Conservation (phyloP, 2,329 filamentous ascomycete species). For the Nigrospora oryzae region DNA sequence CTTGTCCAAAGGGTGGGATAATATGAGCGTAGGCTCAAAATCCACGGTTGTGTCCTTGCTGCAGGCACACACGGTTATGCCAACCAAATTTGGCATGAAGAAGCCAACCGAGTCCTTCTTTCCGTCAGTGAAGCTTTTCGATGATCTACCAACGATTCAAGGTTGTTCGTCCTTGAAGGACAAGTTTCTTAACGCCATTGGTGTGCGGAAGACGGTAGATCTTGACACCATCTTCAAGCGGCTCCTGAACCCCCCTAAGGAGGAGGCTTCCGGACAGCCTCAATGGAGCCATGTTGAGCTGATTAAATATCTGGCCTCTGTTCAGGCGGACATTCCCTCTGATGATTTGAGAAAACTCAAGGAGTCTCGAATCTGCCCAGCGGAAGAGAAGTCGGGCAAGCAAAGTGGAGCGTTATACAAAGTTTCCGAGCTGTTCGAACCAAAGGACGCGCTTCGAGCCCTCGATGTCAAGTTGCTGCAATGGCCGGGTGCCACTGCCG, state of each 20-base stretch:
- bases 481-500: constrained; percentile 62
- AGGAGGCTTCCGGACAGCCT: constrained; percentile 41
- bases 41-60: constrained; percentile 57
- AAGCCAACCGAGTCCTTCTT: constrained; percentile 85
- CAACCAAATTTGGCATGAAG: constrained; percentile 85
- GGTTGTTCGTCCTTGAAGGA: constrained; percentile 77
- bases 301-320: constrained; percentile 88
- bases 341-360: constrained; percentile 74
- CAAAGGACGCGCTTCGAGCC: constrained; percentile 59
- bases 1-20: constrained; percentile 85
- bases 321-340: constrained; percentile 76
- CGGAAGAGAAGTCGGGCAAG: constrained; percentile 53
- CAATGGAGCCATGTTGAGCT: constrained; percentile 92
- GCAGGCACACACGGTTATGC: constrained; percentile 65
- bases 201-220: constrained; percentile 92
- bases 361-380: constrained; percentile 73
- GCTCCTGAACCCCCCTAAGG: constrained; percentile 55
- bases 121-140: constrained; percentile 85
- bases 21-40: constrained; percentile 59
- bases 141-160: constrained; percentile 78
- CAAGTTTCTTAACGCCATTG: constrained; percentile 74
- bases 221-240: constrained; percentile 88
- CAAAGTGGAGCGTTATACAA: constrained; percentile 52
- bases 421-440: constrained; percentile 74
- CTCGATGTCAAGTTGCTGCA: constrained; percentile 70